Percentiles rank a stretch among this genome's conserved stretches.
Conservation (phyloP, 192 early-diverging fungal species). For the Rhizoclosmatium globosum region DNA sequence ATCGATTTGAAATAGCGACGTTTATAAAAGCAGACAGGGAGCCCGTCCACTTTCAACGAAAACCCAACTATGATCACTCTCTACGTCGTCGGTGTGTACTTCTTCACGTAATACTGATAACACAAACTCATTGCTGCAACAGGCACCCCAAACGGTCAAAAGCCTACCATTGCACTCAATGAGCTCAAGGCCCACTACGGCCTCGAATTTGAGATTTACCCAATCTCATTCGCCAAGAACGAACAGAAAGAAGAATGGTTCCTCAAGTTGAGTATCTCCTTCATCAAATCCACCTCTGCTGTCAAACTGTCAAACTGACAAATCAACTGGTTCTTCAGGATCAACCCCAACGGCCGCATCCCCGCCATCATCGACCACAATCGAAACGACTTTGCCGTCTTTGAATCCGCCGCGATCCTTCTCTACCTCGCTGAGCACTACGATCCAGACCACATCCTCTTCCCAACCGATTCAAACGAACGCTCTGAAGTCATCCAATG, state of each 20-base stretch:
- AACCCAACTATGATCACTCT: conserved; percentile 26
- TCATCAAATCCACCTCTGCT: neutral
- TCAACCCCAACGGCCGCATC: conserved; percentile 60
- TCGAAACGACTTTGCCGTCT: conserved; percentile 59
- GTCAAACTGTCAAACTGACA: neutral
- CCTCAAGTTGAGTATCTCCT: conserved; percentile 5
- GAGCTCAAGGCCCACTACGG: conserved; percentile 48
- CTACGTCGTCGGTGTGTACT: conserved; percentile 39
- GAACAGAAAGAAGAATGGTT: conserved; percentile 54
- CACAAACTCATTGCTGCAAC: no score
- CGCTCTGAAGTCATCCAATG: conserved; percentile 59
- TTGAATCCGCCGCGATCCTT: conserved; percentile 67
- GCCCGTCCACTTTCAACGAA: neutral
- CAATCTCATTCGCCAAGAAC: conserved; percentile 47
- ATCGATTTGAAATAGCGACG: no score
- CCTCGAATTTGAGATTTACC: conserved; percentile 43
- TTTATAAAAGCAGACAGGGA: no score
- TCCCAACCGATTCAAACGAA: conserved; percentile 51
- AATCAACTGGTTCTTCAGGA: neutral
- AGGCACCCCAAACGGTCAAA: conserved; percentile 63
- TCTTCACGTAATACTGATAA: no score
- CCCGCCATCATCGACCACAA: conserved; percentile 61
- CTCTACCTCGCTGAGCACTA: conserved; percentile 64
- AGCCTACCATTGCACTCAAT: conserved; percentile 55
- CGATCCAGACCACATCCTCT: conserved; percentile 54